These are phyloP conservation scores for Phytophthora capsici DNA, from an alignment of 352 stramenopile species.

Conservation along the genomic window DNA sequence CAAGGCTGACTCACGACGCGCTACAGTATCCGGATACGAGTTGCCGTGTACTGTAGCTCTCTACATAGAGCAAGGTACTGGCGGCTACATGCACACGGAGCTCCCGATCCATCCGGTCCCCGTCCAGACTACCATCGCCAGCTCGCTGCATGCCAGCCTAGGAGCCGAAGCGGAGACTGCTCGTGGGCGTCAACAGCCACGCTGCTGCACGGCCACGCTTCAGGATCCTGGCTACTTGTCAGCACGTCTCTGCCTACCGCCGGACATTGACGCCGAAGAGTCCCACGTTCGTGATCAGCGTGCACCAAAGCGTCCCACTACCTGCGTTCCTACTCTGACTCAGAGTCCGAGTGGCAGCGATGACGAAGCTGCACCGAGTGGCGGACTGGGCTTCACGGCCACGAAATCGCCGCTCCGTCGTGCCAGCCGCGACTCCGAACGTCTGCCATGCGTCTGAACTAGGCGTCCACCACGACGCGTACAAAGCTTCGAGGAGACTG, in stretches of 20 bases:
- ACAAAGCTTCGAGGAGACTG: background rate
- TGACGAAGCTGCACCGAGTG: conserved; percentile 28
- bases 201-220: conserved; percentile 1
- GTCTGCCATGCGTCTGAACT: conserved; percentile 4
- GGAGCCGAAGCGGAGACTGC: background rate
- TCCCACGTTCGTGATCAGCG: conserved; percentile 13
- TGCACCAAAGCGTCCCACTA: background rate
- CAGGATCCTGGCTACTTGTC: conserved; percentile 19
- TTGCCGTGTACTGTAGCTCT: background rate
- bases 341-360: conserved; percentile 5
- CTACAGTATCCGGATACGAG: no score
- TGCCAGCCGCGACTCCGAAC: conserved; percentile 13
- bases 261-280: conserved; percentile 12
- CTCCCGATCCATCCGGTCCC: background rate
- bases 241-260: conserved; percentile 4
- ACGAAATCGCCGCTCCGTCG: background rate
- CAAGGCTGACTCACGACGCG: background rate
- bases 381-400: background rate
- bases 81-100: background rate
- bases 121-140: background rate
- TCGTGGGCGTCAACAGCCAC: background rate
- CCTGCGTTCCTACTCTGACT: conserved; percentile 7
- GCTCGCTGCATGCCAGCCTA: background rate
- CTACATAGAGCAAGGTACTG: background rate
- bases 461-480: background rate